Evolutionary conservation across 768 basidiomycete genomes (phyloP), one percentile per base, ranked within the genome.

Genomic region (Leccinum truebloodii): DNA sequence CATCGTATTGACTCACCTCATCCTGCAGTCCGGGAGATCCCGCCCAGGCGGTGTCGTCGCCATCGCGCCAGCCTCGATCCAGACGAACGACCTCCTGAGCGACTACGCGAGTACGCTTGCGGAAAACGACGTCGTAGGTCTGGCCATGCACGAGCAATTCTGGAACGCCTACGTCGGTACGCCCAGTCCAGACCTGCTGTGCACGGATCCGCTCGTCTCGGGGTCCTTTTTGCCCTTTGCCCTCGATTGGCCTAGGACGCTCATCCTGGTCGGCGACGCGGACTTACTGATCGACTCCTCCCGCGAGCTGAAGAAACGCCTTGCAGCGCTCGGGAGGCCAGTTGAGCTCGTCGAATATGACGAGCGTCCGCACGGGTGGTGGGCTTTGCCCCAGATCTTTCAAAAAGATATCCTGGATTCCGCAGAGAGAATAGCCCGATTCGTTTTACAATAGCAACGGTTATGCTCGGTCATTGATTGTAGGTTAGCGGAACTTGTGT

Each of bases 41-140:
- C 74, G 86, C 39, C 83, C 84, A 39, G 70, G 73, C 0, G 84
- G 88, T 62, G 73, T 91, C 63, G 75, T 83, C 28, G 74, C 87
- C 22, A 77, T 90, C 34, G 76, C 86, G 0, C 89, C 89, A 0
- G 10, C 1, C 4, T 16, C 61, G 14, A 51, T 54, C 8, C 61
- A 37, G 8, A 70, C 68, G 2, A 13, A 6, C 3, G 53, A 63
- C 12, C 6, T 1, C 18, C 1, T 39, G 20, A 57, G 58, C 54
- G 61, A 62, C 6, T n/a, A 56, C 2, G 54, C 59, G 52, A 52
- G 51, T 58, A 37, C 54, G 22, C 48, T 55, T 3, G 30, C 3
- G 2, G 44, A 3, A 6, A 24, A 35, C 1, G 65, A 73, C 39
- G 14, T 62, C 10, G 2, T 63, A 16, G 16, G 35, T n/a, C 0